Conservation (phyloP, 495 filamentous ascomycete genomes). For the Halenospora varia region DNA sequence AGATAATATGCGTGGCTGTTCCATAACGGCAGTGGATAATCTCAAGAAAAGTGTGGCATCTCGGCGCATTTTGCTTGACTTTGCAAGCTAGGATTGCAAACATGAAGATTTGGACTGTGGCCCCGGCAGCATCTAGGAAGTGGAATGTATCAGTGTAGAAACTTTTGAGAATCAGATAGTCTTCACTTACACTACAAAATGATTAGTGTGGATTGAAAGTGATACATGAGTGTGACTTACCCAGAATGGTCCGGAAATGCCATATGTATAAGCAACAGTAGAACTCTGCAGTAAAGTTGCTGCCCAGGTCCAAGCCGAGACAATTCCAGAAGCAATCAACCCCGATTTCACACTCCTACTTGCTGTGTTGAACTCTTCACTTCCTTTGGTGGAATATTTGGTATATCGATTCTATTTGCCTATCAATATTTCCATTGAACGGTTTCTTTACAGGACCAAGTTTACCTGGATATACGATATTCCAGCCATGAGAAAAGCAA, state of each 20-base stretch:
- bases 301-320: constrained; percentile 43
- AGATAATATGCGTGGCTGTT: too few relatives aligned
- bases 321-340: constrained; percentile 45
- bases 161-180: neutral
- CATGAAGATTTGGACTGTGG: constrained; percentile 42
- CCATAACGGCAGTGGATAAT: constrained; percentile 60
- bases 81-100: constrained; percentile 44
- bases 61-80: constrained; percentile 39
- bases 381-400: constrained; percentile 36
- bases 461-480: neutral
- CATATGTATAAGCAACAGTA: constrained; percentile 46
- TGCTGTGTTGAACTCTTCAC: constrained; percentile 49
- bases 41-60: constrained; percentile 47
- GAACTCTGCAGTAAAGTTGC: constrained; percentile 40
- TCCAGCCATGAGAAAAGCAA: constrained; percentile 7
- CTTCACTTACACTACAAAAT: neutral
- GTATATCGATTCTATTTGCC: constrained; percentile 46
- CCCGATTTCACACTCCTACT: constrained; percentile 44
- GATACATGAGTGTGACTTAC: neutral
- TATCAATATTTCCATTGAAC: too few relatives aligned
- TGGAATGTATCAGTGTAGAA: neutral
- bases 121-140: constrained; percentile 35
- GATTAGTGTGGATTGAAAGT: neutral
- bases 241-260: constrained; percentile 42
- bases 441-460: neutral